Base-by-base conservation (phyloP, 2,329 filamentous ascomycete genomes). In the Chlorencoelia australis region DNA sequence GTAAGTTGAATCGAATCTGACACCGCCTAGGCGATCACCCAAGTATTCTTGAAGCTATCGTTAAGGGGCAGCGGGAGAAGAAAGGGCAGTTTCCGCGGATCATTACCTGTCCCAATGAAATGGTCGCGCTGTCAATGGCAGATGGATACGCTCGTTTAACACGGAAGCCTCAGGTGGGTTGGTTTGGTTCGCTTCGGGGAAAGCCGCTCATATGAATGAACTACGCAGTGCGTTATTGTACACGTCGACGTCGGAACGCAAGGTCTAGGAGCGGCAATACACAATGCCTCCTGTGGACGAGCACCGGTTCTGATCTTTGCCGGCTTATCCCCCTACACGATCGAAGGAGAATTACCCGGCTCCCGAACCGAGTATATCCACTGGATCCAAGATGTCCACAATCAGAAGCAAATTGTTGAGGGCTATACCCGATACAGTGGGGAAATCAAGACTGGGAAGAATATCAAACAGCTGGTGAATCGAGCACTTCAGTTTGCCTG, bases 191-290 rank as follows among this genome's bases (percentile, higher is more conserved):
- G n/a, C n/a, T n/a, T n/a, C n/a, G n/a, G n/a, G n/a, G n/a, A n/a
- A n/a, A n/a, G n/a, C n/a, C n/a, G n/a, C n/a, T n/a, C n/a, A n/a
- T n/a, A n/a, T n/a, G n/a, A n/a, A n/a, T n/a, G n/a, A n/a, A n/a
- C n/a, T n/a, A n/a, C n/a, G n/a, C n/a, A 85, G 61, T 76, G 72
- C 41, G 80, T 85, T 5, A 73, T 86, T 40, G 48, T 55, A 2
- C 51, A 85, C 47, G 79, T 85, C 42, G 81, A 86, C 48, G 80
- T 85, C 7, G 81, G 81, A n/a, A 86, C 80, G 0, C 79, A 84
- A 58, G 81, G 76, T 11, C 67, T 86, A 0, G 51, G 48, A 28
- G 49, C 79, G 14, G 81, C 79, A 0, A 68, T 86, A 0, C 81
- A 85, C 58, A 85, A 86, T 49, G 81, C 81, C 4, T 77, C 71